Conservation (phyloP, 768 basidiomycete species). For the Dentipellis fragilis region DNA sequence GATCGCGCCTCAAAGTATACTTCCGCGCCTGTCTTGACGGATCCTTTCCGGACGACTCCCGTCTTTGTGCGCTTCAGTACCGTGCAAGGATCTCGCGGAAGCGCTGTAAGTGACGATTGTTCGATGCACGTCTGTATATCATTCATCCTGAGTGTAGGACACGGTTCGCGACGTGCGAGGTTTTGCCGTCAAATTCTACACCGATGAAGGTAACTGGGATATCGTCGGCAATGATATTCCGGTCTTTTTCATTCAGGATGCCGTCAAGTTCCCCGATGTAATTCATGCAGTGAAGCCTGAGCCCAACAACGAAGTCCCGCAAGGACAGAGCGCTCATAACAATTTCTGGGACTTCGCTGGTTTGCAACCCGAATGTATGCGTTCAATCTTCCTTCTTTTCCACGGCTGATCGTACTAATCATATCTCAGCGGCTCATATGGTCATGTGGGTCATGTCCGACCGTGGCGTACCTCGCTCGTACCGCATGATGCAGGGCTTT, state of each 20-base stretch:
- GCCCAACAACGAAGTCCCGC: slow-evolving; percentile 72
- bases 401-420: slow-evolving; percentile 1
- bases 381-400: neutral
- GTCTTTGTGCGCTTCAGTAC: slow-evolving; percentile 82
- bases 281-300: slow-evolving; percentile 83
- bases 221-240: slow-evolving; percentile 80
- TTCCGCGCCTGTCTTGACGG: slow-evolving; percentile 59
- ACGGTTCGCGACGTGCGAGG: slow-evolving; percentile 82
- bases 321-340: slow-evolving; percentile 65
- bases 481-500: slow-evolving; percentile 84
- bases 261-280: slow-evolving; percentile 80
- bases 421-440: slow-evolving; percentile 47
- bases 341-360: slow-evolving; percentile 84
- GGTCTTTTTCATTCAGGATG: slow-evolving; percentile 75
- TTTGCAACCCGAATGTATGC: slow-evolving; percentile 53
- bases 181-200: slow-evolving; percentile 79
- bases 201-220: slow-evolving; percentile 81
- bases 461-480: slow-evolving; percentile 75
- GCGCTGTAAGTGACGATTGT: slow-evolving; percentile 46
- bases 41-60: slow-evolving; percentile 62
- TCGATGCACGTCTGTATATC: neutral
- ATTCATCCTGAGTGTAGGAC: slow-evolving; percentile 27
- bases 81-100: slow-evolving; percentile 74
- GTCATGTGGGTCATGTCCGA: slow-evolving; percentile 83
- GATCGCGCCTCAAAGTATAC: slow-evolving; percentile 63